Percentiles rank a stretch among this genome's conserved stretches.
Conservation (phyloP, 2,329 filamentous ascomycete genomes). For the Cordyceps cateniannulata region DNA sequence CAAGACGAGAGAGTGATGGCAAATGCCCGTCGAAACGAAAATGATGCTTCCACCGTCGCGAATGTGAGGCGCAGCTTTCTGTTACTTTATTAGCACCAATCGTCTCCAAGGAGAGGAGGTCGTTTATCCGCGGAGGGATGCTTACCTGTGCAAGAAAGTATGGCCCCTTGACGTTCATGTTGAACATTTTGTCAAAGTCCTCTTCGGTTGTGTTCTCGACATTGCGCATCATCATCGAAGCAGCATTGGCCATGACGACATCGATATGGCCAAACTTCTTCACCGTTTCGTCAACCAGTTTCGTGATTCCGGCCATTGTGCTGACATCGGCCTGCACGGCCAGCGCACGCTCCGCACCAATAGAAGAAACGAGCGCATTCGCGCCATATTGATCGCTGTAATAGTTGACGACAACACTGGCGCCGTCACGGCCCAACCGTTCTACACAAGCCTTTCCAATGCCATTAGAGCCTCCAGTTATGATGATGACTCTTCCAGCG, state of each 20-base stretch:
- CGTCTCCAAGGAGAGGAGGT: not conserved
- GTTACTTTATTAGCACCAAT: not conserved
- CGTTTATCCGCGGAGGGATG: not conserved
- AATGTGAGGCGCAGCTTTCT: conserved; percentile 49
- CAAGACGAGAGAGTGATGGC: conserved; percentile 30
- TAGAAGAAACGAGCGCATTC: conserved; percentile 37
- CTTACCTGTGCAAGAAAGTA: conserved; percentile 31
- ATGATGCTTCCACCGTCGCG: conserved; percentile 41
- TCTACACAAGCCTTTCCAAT: conserved; percentile 53
- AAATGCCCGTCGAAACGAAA: conserved; percentile 42
- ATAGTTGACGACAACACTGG: conserved; percentile 55
- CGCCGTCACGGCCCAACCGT: conserved; percentile 48
- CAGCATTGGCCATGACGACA: conserved; percentile 52
- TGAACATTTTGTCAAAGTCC: conserved; percentile 43
- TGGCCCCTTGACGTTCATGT: conserved; percentile 51
- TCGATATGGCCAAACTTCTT: conserved; percentile 50
- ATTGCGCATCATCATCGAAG: conserved; percentile 41
- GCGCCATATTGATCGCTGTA: conserved; percentile 37
- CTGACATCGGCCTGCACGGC: conserved; percentile 51
- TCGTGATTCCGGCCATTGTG: conserved; percentile 37
- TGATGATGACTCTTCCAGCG: conserved; percentile 36
- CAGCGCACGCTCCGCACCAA: conserved; percentile 41
- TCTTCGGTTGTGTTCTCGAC: conserved; percentile 43
- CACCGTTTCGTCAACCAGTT: conserved; percentile 42
- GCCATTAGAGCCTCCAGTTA: conserved; percentile 51